Percentiles rank a stretch among this genome's conserved stretches.
Evolutionary conservation across 2,329 filamentous ascomycete genomes (phyloP).

Genomic region (Ceratocystis eucalypticola): DNA sequence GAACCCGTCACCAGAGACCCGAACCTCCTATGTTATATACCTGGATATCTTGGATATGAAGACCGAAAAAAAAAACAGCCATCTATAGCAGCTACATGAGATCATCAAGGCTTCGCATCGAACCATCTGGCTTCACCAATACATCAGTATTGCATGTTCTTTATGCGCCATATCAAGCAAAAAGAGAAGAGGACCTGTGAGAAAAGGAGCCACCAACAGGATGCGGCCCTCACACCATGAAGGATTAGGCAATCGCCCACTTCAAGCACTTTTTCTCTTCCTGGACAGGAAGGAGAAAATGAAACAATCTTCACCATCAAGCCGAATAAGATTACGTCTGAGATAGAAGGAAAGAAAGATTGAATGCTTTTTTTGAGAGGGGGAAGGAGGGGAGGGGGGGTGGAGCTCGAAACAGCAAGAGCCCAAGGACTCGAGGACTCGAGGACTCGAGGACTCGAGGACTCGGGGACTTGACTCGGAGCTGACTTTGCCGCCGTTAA

Average conservation of each 20-base stretch:
- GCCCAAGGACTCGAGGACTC: background rate
- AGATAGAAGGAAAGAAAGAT: background rate
- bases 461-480: background rate
- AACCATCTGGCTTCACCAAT: background rate
- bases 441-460: background rate
- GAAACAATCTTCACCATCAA: background rate
- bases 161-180: background rate
- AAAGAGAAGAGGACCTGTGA: background rate
- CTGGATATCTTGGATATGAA: background rate
- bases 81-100: background rate
- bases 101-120: background rate
- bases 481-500: background rate
- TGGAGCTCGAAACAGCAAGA: background rate
- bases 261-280: background rate
- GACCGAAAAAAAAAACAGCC: background rate
- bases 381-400: no score
- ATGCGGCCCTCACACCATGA: background rate
- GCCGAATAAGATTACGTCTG: background rate
- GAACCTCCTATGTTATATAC: background rate
- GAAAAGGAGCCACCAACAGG: background rate
- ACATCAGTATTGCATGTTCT: conserved; percentile 1
- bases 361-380: no score
- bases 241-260: background rate
- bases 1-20: no score
- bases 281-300: background rate